Conservation (phyloP, 768 basidiomycete genomes). For the Ramaria rubella region DNA sequence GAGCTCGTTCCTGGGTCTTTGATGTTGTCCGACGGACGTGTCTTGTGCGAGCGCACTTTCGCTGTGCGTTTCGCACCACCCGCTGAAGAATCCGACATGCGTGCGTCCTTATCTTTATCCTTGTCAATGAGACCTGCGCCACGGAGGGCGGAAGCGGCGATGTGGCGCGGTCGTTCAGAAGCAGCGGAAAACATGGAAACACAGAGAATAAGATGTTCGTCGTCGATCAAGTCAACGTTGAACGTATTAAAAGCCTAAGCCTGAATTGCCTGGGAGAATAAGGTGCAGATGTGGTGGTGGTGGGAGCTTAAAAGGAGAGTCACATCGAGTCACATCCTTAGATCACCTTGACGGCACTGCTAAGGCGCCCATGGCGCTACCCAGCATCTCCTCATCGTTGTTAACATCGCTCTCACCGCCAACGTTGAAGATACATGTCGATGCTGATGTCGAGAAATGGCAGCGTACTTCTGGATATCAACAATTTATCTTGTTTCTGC, state of each 20-base stretch:
- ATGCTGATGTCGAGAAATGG: conserved; percentile 71
- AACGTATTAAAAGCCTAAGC: neutral
- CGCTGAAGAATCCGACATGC: conserved; percentile 5
- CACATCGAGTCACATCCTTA: neutral
- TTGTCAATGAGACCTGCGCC: conserved; percentile 10
- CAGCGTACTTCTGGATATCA: conserved; percentile 60
- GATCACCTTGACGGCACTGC: neutral
- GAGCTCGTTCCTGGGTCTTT: conserved; percentile 11
- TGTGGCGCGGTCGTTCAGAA: conserved; percentile 8
- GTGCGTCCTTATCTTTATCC: conserved; percentile 6
- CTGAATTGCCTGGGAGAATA: neutral
- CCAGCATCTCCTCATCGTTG: neutral
- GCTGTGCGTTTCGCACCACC: conserved; percentile 8
- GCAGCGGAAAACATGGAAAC: conserved; percentile 8
- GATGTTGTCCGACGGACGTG: neutral
- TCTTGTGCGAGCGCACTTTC: conserved; percentile 7
- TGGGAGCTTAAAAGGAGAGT: neutral
- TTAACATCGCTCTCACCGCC: conserved; percentile 10
- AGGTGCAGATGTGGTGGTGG: conserved; percentile 1
- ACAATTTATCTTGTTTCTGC: conserved; percentile 71
- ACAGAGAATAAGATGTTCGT: neutral
- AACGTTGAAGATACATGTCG: conserved; percentile 46
- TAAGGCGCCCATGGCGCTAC: neutral
- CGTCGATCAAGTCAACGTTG: neutral
- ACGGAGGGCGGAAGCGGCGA: conserved; percentile 3